phyloP scores from a whole-genome alignment of 2,329 filamentous ascomycete genomes.

The Colletotrichum gigasporum region DNA sequence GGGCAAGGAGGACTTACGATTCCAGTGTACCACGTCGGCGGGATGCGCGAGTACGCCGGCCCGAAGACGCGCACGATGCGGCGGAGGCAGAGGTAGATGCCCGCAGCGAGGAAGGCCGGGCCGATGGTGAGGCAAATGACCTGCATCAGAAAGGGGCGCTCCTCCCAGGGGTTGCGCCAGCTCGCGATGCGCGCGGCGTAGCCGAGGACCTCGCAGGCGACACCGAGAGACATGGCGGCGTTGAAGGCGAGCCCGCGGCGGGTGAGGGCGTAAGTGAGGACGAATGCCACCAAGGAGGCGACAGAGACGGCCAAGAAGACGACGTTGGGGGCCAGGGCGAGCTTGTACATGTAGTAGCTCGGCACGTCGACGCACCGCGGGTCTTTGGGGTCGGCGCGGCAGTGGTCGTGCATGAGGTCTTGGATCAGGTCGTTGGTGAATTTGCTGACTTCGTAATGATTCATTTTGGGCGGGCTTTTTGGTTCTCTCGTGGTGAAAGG shows the following conservation, averaged over 20 bases:
- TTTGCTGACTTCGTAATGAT: no score
- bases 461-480: no score
- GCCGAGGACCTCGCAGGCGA: slow-evolving; percentile 65
- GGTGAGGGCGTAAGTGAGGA: slow-evolving; percentile 51
- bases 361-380: slow-evolving; percentile 42
- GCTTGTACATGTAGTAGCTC: slow-evolving; percentile 61
- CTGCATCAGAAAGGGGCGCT: slow-evolving; percentile 62
- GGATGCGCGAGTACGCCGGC: slow-evolving; percentile 57
- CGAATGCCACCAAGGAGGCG: slow-evolving; percentile 51
- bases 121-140: slow-evolving; percentile 71
- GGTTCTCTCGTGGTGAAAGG: no score
- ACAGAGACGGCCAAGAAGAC: slow-evolving; percentile 61
- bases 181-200: slow-evolving; percentile 67
- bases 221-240: slow-evolving; percentile 62
- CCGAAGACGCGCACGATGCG: slow-evolving; percentile 59
- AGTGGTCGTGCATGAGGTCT: slow-evolving; percentile 33
- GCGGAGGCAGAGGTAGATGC: slow-evolving; percentile 69
- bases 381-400: slow-evolving; percentile 39
- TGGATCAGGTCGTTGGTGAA: not conserved
- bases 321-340: slow-evolving; percentile 62
- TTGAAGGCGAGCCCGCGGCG: slow-evolving; percentile 61
- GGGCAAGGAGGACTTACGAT: slow-evolving; percentile 47
- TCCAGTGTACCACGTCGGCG: slow-evolving; percentile 57
- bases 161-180: slow-evolving; percentile 61
- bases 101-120: slow-evolving; percentile 71